A percentile compares a stretch with the other conserved stretches of the same genome.
phyloP scores from a whole-genome alignment of 179 eudicot species.

The Beta lomatogona region DNA sequence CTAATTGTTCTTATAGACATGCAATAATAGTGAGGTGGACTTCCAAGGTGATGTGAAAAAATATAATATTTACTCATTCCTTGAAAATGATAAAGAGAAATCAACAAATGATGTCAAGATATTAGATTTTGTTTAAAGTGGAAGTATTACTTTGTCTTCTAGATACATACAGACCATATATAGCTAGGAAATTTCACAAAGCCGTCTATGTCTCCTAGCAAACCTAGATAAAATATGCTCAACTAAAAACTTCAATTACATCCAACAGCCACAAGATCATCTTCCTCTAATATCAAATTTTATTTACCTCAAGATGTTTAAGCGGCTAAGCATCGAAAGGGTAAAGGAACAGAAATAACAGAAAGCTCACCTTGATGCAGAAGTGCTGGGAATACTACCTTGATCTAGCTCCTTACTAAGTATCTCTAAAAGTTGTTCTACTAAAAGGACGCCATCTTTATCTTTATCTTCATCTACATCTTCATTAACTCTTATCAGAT shows the following conservation, averaged over 20 bases:
- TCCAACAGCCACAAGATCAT: neutral
- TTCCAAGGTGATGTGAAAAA: neutral
- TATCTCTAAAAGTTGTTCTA: constrained; percentile 78
- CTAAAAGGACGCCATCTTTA: constrained; percentile 59
- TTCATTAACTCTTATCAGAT: constrained; percentile 63
- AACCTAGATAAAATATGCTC: neutral
- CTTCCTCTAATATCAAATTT: neutral
- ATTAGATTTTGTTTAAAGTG: neutral
- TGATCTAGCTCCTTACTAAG: constrained; percentile 87
- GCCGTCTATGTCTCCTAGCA: neutral
- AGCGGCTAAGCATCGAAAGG: neutral
- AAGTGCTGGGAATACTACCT: constrained; percentile 41
- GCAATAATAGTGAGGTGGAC: neutral
- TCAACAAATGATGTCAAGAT: neutral
- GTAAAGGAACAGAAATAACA: constrained; percentile 7
- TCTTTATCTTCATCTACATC: constrained; percentile 33
- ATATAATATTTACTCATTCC: neutral
- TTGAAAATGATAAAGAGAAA: neutral
- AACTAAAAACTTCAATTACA: neutral
- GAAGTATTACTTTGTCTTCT: neutral
- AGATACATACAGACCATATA: neutral
- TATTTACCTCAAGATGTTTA: neutral
- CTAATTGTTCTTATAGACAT: neutral
- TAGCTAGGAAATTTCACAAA: neutral
- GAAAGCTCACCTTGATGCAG: constrained; percentile 51